These are phyloP conservation scores for slime mould (Dictyostelium discoideum) DNA, from an alignment of 78 protist species.

Conservation along the genomic window dicty_2.7 NC_007091.3:2303501-2304000, in stretches of 20 bases:
- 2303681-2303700: conserved; percentile 14
- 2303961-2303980: neutral
- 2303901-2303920: neutral
- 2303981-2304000: neutral
- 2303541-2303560: conserved; percentile 29
- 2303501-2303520: neutral
- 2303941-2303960: neutral
- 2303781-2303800: conserved; percentile 11
- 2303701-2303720: neutral
- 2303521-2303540: conserved; percentile 27
- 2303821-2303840: neutral
- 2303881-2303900: neutral
- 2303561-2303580: conserved; percentile 42
- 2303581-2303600: conserved; percentile 62
- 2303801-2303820: conserved; percentile 3
- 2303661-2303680: neutral
- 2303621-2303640: conserved; percentile 18
- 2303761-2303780: neutral
- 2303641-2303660: conserved; percentile 1
- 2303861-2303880: conserved; percentile 28
- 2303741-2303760: neutral
- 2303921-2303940: neutral
- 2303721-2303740: too few relatives aligned
- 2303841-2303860: conserved; percentile 33
- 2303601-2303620: conserved; percentile 44